phyloP scores from a whole-genome alignment of 225 moss, liverwort and hornwort species.

The Ulota crispa region DNA sequence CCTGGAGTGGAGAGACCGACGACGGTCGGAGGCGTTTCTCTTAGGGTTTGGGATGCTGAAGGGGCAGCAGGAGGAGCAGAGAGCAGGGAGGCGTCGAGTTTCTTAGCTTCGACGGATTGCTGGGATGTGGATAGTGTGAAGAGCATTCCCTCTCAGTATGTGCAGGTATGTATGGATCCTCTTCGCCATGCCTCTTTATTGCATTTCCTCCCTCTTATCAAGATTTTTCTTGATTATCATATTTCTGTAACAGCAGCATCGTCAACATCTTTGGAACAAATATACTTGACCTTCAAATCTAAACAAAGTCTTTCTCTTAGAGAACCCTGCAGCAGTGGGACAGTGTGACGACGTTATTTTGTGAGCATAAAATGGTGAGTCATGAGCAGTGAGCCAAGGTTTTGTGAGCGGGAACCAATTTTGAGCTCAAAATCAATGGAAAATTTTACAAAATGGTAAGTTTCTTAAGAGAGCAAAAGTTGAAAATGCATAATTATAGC shows the following conservation, averaged over 20 bases:
- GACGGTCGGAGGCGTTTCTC: slow-evolving; percentile 57
- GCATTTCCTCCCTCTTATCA: too few species aligned
- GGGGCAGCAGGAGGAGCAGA: not conserved
- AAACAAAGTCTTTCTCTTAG: not conserved
- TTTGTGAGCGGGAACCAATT: too few species aligned
- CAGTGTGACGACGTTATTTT: too few species aligned
- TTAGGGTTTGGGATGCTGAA: slow-evolving; percentile 45
- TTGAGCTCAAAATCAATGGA: too few species aligned
- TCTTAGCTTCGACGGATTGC: slow-evolving; percentile 29
- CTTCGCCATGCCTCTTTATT: not conserved
- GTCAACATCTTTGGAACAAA: not conserved
- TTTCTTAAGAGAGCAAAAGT: too few species aligned
- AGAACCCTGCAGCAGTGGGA: too few species aligned
- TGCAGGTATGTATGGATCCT: slow-evolving; percentile 54
- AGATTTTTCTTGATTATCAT: not conserved
- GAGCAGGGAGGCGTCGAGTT: slow-evolving; percentile 20
- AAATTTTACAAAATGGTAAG: too few species aligned
- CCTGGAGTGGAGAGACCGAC: slow-evolving; percentile 27
- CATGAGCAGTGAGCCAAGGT: too few species aligned
- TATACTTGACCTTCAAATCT: not conserved
- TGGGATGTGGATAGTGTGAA: slow-evolving; percentile 72
- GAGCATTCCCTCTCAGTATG: slow-evolving; percentile 50
- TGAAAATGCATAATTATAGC: too few species aligned
- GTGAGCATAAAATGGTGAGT: too few species aligned
- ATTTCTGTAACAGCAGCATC: not conserved